phyloP scores from a whole-genome alignment of 805 yeast genomes.

The Saccharomyces paradoxus region DNA sequence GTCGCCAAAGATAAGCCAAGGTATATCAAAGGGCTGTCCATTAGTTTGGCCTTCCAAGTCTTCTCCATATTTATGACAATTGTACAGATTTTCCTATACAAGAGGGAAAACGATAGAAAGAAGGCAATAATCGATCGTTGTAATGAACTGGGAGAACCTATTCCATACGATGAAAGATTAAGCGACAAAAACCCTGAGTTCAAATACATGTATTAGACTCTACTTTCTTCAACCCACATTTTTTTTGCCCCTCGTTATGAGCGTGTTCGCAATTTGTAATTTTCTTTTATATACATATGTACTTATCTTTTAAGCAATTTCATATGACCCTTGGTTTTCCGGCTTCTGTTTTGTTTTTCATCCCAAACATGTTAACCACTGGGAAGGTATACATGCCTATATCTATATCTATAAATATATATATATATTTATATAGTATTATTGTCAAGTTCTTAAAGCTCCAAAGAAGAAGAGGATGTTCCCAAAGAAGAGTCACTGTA shows the following conservation, averaged over 20 bases:
- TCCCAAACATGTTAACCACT: not conserved
- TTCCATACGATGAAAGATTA: constrained; percentile 28
- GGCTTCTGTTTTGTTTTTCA: not conserved
- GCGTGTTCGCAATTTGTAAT: not conserved
- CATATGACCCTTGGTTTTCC: not conserved
- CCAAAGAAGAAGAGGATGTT: not conserved
- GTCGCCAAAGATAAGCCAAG: constrained; percentile 33
- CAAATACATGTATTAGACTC: constrained; percentile 36
- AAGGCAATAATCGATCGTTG: constrained; percentile 28
- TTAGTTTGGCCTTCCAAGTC: constrained; percentile 38
- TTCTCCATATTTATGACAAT: constrained; percentile 34
- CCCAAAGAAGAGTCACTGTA: not conserved
- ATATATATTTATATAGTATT: no score
- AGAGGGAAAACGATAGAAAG: constrained; percentile 33
- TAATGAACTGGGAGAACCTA: constrained; percentile 27
- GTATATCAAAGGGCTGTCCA: constrained; percentile 34
- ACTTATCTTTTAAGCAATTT: not conserved
- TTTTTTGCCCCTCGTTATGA: not conserved
- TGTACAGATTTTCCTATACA: constrained; percentile 28
- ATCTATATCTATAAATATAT: not conserved
- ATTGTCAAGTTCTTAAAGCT: not conserved
- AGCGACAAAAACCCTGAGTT: constrained; percentile 39
- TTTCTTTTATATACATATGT: not conserved
- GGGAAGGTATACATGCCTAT: not conserved
- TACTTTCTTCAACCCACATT: not conserved